phyloP scores from a whole-genome alignment of 768 basidiomycete species.

The Obba rivulosa region DNA sequence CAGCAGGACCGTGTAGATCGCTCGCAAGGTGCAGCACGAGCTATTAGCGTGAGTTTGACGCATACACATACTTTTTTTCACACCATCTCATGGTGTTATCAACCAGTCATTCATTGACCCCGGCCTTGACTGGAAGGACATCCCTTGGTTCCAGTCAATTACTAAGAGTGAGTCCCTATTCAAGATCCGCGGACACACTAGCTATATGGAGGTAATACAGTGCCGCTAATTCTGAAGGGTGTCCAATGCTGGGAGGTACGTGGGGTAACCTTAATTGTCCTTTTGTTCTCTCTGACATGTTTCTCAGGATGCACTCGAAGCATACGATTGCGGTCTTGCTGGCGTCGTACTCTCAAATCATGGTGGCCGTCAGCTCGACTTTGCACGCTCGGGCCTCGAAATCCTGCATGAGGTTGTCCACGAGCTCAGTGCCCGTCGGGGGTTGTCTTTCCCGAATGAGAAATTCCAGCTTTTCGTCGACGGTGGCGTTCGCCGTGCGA shows the following conservation, averaged over 20 bases:
- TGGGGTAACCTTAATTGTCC: background rate
- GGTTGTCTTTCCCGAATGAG: slow-evolving; percentile 69
- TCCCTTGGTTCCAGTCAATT: slow-evolving; percentile 59
- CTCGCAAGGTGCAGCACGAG: slow-evolving; percentile 88
- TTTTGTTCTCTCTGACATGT: background rate
- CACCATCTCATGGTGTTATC: background rate
- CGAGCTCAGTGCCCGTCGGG: slow-evolving; percentile 59
- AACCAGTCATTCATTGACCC: slow-evolving; percentile 91
- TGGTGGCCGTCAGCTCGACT: slow-evolving; percentile 54
- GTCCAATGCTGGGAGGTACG: slow-evolving; percentile 55
- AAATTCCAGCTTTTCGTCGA: slow-evolving; percentile 87
- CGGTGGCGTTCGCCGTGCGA: slow-evolving; percentile 91
- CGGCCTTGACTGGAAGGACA: slow-evolving; percentile 77
- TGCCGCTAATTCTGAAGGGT: slow-evolving; percentile 63
- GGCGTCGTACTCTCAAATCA: slow-evolving; percentile 58
- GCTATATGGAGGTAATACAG: no score
- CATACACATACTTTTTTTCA: background rate
- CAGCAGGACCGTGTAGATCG: slow-evolving; percentile 57
- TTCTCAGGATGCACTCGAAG: slow-evolving; percentile 43
- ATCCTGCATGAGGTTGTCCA: slow-evolving; percentile 63
- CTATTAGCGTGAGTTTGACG: slow-evolving; percentile 66
- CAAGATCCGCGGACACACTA: no score
- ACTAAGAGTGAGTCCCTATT: slow-evolving; percentile 40
- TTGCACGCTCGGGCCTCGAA: slow-evolving; percentile 34
- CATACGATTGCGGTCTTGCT: slow-evolving; percentile 38